Evolutionary conservation across 1,284 basidiomycete genomes (phyloP), one percentile per base, ranked within the genome.

Genomic region (Ganoderma resinaceum): DNA sequence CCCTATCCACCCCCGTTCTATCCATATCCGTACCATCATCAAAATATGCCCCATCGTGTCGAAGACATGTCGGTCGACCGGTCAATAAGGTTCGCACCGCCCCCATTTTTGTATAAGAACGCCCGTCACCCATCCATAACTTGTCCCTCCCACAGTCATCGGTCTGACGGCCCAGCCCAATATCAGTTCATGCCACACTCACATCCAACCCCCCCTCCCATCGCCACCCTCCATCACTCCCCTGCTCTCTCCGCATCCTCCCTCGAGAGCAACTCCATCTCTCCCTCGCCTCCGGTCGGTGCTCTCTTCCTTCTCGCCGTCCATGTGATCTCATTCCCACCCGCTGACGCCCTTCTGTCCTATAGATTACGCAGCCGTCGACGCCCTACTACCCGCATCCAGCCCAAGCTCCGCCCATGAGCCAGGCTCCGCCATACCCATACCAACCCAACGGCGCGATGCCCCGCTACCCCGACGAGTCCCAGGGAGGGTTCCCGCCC

Each of bases 181-280:
- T 80, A 82, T 73, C 78, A 79, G 46, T 49, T 49, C 46, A 49
- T 49, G 46, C 46, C 46, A 49, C 67, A 68, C 78, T 81, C 81
- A 66, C 80, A 82, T 61, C 83, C 85, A 37, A 85, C 84, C 57
- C 87, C 88, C 9, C 85, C 87, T 1, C 86, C 88, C 69, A 87
- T 89, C 76, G 80, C 84, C 43, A 85, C 84, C 64, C 78, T 88
- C 65, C 80, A 87, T 61, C 87, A 90, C 74, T 90, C 90, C 0
- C 89, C 90, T 53, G 87, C 89, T 8, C 80, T 88, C 58, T 90
- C 89, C 14, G 83, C 86, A 40, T 85, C 85, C 59, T 87, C 88
- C 3, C 81, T 86, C 61, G 85, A 87, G 69, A 87, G 88, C 58
- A 85, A 87, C 46, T 85, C 87, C 61, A 85, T 85, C 55, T 89